Evolutionary conservation across 2,329 filamentous ascomycete species (phyloP).

Genomic region (Fusarium hainanense): DNA sequence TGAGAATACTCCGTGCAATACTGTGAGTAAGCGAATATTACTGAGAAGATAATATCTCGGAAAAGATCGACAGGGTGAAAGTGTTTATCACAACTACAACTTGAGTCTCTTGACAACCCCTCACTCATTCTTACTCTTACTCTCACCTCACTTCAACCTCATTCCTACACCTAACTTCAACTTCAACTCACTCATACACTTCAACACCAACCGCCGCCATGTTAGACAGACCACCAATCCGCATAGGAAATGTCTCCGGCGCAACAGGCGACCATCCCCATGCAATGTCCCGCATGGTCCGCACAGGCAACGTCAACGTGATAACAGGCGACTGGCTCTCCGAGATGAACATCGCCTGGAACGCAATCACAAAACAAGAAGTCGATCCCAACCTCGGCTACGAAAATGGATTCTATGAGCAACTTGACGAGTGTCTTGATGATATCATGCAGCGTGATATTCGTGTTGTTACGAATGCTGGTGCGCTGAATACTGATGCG

Average conservation of each 20-base stretch:
- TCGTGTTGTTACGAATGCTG: conserved; percentile 55
- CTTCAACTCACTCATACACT: no score
- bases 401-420: conserved; percentile 54
- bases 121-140: background rate
- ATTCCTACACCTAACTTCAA: no score
- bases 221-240: conserved; percentile 46
- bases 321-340: conserved; percentile 56
- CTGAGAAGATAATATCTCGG: no score
- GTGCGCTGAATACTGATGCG: conserved; percentile 52
- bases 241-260: conserved; percentile 51
- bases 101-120: background rate
- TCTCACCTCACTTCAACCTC: background rate
- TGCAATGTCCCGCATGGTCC: conserved; percentile 50
- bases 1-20: background rate
- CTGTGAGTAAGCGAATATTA: no score
- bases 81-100: background rate
- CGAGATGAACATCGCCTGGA: conserved; percentile 63
- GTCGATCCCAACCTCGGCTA: conserved; percentile 50
- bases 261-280: conserved; percentile 51
- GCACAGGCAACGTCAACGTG: conserved; percentile 49
- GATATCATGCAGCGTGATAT: conserved; percentile 51
- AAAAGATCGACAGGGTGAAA: background rate
- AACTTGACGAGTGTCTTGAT: conserved; percentile 56
- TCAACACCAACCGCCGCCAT: conserved; percentile 26
- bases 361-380: conserved; percentile 51